phyloP scores from a whole-genome alignment of 805 yeast species.

The Clavispora asparagi region DNA sequence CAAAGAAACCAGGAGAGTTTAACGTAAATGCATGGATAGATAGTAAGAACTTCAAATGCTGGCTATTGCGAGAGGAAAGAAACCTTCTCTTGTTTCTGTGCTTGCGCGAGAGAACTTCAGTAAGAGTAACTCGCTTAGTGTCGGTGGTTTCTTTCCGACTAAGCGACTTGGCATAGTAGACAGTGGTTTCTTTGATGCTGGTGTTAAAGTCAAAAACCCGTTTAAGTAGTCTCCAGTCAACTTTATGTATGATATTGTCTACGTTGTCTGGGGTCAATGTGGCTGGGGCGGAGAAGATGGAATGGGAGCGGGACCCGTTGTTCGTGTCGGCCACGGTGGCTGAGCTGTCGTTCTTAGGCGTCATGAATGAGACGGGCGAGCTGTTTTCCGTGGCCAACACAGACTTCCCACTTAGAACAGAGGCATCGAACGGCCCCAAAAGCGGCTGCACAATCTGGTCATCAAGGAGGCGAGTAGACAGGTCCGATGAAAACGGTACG shows the following conservation, averaged over 20 bases:
- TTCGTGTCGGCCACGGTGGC: neutral
- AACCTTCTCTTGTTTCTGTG: conserved; percentile 1
- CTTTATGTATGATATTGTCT: conserved; percentile 3
- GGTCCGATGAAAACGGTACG: neutral
- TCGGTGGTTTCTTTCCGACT: neutral
- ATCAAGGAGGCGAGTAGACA: neutral
- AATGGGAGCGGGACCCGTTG: neutral
- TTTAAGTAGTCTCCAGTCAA: conserved; percentile 11
- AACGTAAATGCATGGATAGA: conserved; percentile 15
- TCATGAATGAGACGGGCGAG: neutral
- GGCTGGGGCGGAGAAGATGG: neutral
- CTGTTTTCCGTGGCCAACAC: neutral
- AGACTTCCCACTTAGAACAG: neutral
- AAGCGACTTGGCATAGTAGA: conserved; percentile 3
- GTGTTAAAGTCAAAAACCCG: conserved; percentile 12
- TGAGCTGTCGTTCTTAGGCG: neutral
- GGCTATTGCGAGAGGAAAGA: conserved; percentile 5
- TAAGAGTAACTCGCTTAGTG: neutral
- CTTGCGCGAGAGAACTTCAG: neutral
- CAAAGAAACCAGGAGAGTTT: conserved; percentile 14
- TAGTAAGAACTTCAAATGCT: conserved; percentile 10
- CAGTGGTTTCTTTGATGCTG: conserved; percentile 4
- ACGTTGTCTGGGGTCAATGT: conserved; percentile 1
- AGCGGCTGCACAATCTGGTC: neutral
- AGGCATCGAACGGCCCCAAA: neutral